Conservation (phyloP, 1,284 basidiomycete species). For the Inonotus hispidus region DNA sequence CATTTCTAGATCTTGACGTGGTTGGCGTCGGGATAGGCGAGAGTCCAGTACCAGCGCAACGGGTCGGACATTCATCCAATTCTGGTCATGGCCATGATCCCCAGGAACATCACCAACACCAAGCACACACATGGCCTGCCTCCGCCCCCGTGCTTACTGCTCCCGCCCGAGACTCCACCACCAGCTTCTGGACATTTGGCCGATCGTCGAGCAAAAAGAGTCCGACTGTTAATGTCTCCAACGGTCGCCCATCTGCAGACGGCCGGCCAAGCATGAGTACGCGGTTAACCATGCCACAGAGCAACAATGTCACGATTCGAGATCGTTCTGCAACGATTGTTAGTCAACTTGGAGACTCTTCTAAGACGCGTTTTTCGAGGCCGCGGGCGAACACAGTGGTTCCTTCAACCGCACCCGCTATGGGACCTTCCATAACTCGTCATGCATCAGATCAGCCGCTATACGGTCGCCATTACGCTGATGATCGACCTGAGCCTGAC, state of each 20-base stretch:
- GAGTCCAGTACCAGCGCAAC: constrained; percentile 16
- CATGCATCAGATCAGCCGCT: background rate
- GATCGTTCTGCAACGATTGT: constrained; percentile 15
- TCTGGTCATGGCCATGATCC: constrained; percentile 12
- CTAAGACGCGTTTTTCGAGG: background rate
- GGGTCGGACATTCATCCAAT: constrained; percentile 14
- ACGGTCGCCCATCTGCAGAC: constrained; percentile 12
- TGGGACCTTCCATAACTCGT: background rate
- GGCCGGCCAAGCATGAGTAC: constrained; percentile 15
- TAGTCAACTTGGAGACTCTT: background rate
- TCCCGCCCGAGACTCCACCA: constrained; percentile 4
- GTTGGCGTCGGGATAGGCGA: constrained; percentile 17
- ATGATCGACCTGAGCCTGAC: background rate
- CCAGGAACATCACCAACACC: constrained; percentile 1
- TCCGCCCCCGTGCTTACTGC: background rate
- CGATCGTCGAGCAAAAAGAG: constrained; percentile 7
- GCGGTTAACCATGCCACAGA: background rate
- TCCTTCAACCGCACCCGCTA: background rate
- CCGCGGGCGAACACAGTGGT: constrained; percentile 12
- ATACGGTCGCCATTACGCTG: background rate
- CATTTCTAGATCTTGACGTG: constrained; percentile 7
- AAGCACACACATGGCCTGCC: background rate
- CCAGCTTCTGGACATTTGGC: constrained; percentile 20
- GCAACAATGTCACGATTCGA: background rate
- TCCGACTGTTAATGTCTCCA: background rate